Evolutionary conservation across 257 asterid species (phyloP).

Genomic region (Ocimum tenuiflorum): DNA sequence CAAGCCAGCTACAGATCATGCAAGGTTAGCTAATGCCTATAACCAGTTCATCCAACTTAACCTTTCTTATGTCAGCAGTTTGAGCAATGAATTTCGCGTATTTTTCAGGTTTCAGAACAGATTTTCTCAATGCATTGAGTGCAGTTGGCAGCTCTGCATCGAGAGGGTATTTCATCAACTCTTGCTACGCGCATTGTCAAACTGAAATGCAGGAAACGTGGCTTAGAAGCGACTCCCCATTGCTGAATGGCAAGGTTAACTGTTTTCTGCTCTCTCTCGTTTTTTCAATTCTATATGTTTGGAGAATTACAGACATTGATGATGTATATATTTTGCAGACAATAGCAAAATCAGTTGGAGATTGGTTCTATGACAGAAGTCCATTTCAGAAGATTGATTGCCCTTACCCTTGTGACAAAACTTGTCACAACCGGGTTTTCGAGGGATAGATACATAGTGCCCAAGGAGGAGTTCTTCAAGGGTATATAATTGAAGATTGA

Average conservation of each 20-base stretch:
- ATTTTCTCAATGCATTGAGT: constrained; percentile 43
- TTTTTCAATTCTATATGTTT: background rate
- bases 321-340: constrained; percentile 36
- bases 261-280: background rate
- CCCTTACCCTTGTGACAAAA: constrained; percentile 86
- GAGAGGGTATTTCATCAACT: constrained; percentile 69
- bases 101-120: constrained; percentile 53
- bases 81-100: no score
- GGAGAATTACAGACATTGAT: background rate
- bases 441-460: constrained; percentile 22
- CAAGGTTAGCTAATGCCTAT: constrained; percentile 41
- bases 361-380: constrained; percentile 69
- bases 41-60: no score
- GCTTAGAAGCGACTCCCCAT: constrained; percentile 59
- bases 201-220: constrained; percentile 83
- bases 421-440: constrained; percentile 71
- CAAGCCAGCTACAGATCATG: constrained; percentile 39
- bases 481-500: background rate
- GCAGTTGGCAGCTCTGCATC: constrained; percentile 47
- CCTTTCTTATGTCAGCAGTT: no score
- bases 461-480: no score
- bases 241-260: constrained; percentile 47
- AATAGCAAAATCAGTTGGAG: constrained; percentile 79
- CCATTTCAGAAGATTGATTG: constrained; percentile 81
- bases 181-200: constrained; percentile 94